These are phyloP conservation scores for Salix koriyanagi DNA, from an alignment of 345 rosid genomes.

Conservation along the genomic window DNA sequence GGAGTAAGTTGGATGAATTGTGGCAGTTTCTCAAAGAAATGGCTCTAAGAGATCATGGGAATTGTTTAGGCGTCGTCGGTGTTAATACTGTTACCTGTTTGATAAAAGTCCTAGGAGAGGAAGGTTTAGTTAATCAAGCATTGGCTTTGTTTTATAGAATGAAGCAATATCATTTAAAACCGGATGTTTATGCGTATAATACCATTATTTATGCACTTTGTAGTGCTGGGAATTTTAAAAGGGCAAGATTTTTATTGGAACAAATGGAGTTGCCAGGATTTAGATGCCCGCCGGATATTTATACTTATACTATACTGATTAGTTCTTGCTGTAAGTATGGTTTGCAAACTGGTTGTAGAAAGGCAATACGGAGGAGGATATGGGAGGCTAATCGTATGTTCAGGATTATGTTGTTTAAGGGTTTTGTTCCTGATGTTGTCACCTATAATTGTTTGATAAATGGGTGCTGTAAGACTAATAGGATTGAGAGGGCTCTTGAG, in stretches of 20 bases:
- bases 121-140: constrained; percentile 75
- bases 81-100: constrained; percentile 64
- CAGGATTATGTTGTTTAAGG: constrained; percentile 73
- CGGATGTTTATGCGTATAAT: constrained; percentile 75
- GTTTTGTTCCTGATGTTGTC: constrained; percentile 75
- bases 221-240: constrained; percentile 69
- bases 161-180: constrained; percentile 69
- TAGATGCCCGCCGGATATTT: constrained; percentile 60
- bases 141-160: constrained; percentile 60
- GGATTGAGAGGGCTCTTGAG: constrained; percentile 74
- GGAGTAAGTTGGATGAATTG: constrained; percentile 42
- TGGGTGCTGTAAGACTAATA: constrained; percentile 71
- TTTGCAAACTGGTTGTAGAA: constrained; percentile 77
- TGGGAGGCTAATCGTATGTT: constrained; percentile 90
- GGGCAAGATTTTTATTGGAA: constrained; percentile 64
- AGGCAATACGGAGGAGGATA: constrained; percentile 71
- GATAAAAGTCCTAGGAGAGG: constrained; percentile 90
- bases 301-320: constrained; percentile 68
- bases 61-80: constrained; percentile 29
- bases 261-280: constrained; percentile 90
- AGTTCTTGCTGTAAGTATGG: constrained; percentile 68
- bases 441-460: constrained; percentile 85
- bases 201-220: constrained; percentile 69
- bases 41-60: constrained; percentile 10
- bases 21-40: constrained; percentile 72